Conservation (phyloP, 495 filamentous ascomycete genomes). For the Beverwykella pulmonaria region DNA sequence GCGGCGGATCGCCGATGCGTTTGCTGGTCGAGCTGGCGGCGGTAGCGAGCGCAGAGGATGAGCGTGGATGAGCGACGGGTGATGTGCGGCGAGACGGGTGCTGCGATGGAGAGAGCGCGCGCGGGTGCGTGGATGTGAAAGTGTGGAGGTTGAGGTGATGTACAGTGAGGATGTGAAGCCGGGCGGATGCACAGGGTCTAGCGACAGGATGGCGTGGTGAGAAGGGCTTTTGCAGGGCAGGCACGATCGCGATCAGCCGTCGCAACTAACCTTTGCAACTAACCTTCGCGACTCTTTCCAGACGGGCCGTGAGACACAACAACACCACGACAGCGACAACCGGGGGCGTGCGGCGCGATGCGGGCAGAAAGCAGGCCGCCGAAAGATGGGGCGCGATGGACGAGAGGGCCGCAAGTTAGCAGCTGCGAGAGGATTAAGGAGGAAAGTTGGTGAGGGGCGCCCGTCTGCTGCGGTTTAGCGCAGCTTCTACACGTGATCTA, state of each 20-base stretch:
- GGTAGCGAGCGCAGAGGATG: not conserved
- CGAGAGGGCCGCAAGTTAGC: not conserved
- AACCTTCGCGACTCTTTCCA: not conserved
- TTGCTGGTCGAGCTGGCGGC: constrained; percentile 19
- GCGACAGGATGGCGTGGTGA: constrained; percentile 30
- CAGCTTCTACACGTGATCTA: constrained; percentile 9
- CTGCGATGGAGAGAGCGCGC: not conserved
- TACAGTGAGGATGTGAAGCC: not conserved
- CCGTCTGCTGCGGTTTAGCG: not conserved
- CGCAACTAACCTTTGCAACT: constrained; percentile 3
- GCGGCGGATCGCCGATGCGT: constrained; percentile 22
- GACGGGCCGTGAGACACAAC: constrained; percentile 6
- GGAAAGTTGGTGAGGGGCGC: not conserved
- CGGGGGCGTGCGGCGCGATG: not conserved
- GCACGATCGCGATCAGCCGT: constrained; percentile 15
- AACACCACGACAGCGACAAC: constrained; percentile 14
- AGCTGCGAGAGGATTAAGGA: constrained; percentile 9
- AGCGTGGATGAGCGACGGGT: not conserved
- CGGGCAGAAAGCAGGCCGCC: constrained; percentile 1
- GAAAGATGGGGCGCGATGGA: constrained; percentile 6
- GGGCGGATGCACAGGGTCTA: constrained; percentile 23
- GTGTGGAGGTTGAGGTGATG: not conserved
- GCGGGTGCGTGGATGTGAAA: not conserved
- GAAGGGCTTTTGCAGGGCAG: constrained; percentile 13
- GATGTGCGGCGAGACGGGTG: not conserved